Percentiles rank a stretch among this genome's conserved stretches.
Conservation (phyloP, 1,284 basidiomycete species). For the Leccinum griseonigrum region DNA sequence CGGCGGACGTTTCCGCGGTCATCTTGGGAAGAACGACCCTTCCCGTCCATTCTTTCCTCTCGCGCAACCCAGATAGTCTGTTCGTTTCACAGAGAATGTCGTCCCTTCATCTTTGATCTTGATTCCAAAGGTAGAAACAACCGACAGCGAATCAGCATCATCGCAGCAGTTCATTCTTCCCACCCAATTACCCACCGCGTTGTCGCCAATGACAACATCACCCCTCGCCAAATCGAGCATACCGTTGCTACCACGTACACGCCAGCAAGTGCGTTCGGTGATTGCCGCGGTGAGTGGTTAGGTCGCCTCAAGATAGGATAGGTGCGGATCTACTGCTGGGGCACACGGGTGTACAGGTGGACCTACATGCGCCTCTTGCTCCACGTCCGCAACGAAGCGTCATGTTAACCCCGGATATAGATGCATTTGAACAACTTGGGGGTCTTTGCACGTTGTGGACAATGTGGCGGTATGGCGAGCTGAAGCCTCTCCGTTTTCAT, state of each 20-base stretch:
- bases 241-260: not conserved
- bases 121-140: not conserved
- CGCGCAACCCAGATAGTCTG: not conserved
- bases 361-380: constrained; percentile 1
- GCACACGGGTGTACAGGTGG: constrained; percentile 1
- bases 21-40: not conserved
- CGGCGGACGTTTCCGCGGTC: constrained; percentile 3
- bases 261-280: constrained; percentile 7
- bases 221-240: not conserved
- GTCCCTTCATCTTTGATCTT: constrained; percentile 4
- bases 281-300: constrained; percentile 12
- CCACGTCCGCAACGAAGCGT: constrained; percentile 2
- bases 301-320: not conserved
- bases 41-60: not conserved
- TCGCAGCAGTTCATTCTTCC: not conserved
- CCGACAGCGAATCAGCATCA: constrained; percentile 3
- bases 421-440: not conserved
- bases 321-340: constrained; percentile 2
- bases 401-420: constrained; percentile 10
- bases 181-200: not conserved
- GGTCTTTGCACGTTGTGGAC: not conserved
- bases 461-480: not conserved
- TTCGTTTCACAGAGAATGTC: constrained; percentile 4
- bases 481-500: not conserved
- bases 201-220: constrained; percentile 14